A percentile compares a stretch with the other conserved stretches of the same genome.
Evolutionary conservation across 75 land plant genomes (phyloP).

Genomic region (Isoetes taiwanensis): DNA sequence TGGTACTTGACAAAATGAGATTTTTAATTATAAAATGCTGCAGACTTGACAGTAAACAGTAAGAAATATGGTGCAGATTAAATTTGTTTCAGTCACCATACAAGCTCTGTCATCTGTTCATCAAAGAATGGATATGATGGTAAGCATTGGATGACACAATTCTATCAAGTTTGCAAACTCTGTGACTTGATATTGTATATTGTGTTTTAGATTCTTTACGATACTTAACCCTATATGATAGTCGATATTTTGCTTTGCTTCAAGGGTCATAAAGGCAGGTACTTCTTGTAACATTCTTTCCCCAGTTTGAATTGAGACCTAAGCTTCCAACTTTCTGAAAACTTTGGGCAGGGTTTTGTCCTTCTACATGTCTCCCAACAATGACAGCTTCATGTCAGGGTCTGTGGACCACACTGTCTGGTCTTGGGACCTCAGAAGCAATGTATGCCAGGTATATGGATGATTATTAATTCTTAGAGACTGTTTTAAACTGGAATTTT

Average conservation of each 20-base stretch:
- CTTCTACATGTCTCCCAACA: conserved; percentile 90
- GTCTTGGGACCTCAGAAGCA: conserved; percentile 94
- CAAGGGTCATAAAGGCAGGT: conserved; percentile 95
- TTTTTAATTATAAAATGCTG: too few relatives aligned
- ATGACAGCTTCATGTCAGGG: conserved; percentile 98
- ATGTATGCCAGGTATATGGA: conserved; percentile 97
- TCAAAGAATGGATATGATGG: conserved; percentile 64
- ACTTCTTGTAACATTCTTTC: too few relatives aligned
- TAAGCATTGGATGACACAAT: conserved; percentile 10
- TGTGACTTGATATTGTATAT: too few relatives aligned
- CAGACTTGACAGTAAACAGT: conserved; percentile 71
- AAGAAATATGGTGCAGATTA: conserved; percentile 90
- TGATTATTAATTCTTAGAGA: neutral
- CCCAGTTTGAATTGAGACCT: too few relatives aligned
- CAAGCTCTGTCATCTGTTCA: conserved; percentile 77
- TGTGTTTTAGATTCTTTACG: conserved; percentile 76
- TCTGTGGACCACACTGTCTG: conserved; percentile 92
- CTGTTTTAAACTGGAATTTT: neutral
- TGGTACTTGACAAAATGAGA: too few relatives aligned
- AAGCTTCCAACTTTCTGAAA: neutral
- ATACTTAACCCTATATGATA: conserved; percentile 90
- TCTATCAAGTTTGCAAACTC: neutral
- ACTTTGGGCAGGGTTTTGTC: conserved; percentile 54
- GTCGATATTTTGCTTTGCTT: conserved; percentile 79
- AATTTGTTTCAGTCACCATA: conserved; percentile 90